These are phyloP conservation scores for Blastobotrys elegans DNA, from an alignment of 1,139 yeast genomes.

Conservation along the genomic window DNA sequence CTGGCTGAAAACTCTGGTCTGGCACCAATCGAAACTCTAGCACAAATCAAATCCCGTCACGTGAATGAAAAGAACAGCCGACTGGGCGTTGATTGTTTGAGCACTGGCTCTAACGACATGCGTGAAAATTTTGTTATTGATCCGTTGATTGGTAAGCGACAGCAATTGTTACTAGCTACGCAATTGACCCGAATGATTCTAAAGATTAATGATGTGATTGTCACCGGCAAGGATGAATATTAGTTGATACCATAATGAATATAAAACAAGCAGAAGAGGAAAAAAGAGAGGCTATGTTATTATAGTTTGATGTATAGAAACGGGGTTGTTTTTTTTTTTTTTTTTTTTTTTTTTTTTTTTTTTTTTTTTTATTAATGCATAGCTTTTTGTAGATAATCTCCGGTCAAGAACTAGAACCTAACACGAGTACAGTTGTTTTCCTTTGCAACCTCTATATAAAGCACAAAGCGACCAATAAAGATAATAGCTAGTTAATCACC, in stretches of 20 bases:
- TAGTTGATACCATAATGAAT: too few relatives aligned
- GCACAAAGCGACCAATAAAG: too few relatives aligned
- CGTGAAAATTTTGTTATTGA: slow-evolving; percentile 91
- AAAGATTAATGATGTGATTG: slow-evolving; percentile 92
- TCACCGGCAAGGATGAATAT: slow-evolving; percentile 75
- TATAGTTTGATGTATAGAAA: background rate
- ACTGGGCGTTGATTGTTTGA: slow-evolving; percentile 92
- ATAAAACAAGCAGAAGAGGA: background rate
- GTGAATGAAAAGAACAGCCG: slow-evolving; percentile 63
- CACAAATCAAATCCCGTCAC: slow-evolving; percentile 80
- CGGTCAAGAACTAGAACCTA: too few relatives aligned
- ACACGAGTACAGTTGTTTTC: too few relatives aligned
- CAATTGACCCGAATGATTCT: slow-evolving; percentile 96
- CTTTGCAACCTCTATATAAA: too few relatives aligned
- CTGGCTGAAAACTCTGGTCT: slow-evolving; percentile 96
- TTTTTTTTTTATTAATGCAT: too few relatives aligned
- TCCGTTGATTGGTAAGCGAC: slow-evolving; percentile 95
- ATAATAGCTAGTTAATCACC: too few relatives aligned
- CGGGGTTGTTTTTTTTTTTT: too few relatives aligned
- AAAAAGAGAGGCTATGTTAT: background rate
- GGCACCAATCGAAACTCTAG: slow-evolving; percentile 85
- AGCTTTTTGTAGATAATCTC: too few relatives aligned
- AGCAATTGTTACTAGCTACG: slow-evolving; percentile 90
- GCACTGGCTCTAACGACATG: slow-evolving; percentile 78
- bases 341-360: too few relatives aligned